Evolutionary conservation across 805 yeast species (phyloP).

Genomic region (Saccharomycopsis vini): DNA sequence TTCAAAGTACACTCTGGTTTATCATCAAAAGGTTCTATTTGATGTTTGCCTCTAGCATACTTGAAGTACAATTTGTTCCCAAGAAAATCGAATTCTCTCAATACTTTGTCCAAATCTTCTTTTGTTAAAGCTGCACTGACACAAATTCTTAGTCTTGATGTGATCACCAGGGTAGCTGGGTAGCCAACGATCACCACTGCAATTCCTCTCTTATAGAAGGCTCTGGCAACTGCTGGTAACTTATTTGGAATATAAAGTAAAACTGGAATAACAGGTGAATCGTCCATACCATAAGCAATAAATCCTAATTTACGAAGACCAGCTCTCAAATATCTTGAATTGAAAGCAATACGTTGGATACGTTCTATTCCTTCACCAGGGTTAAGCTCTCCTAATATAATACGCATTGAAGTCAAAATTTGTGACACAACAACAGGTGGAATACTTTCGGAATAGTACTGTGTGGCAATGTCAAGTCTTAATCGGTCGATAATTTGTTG

Average conservation of each 20-base stretch:
- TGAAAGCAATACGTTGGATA: constrained; percentile 87
- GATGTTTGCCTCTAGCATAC: constrained; percentile 12
- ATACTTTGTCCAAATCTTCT: constrained; percentile 79
- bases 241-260: constrained; percentile 84
- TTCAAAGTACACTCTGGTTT: constrained; percentile 16
- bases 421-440: constrained; percentile 91
- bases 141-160: constrained; percentile 88
- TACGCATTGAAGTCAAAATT: constrained; percentile 67
- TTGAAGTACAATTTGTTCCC: constrained; percentile 74
- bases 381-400: constrained; percentile 70
- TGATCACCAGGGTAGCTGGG: constrained; percentile 91
- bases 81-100: constrained; percentile 61
- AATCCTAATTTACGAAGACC: constrained; percentile 91
- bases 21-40: constrained; percentile 16
- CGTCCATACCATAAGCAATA: constrained; percentile 90
- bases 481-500: constrained; percentile 62
- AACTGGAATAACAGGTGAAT: constrained; percentile 91
- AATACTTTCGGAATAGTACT: constrained; percentile 72
- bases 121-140: constrained; percentile 87
- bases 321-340: constrained; percentile 83
- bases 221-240: constrained; percentile 86
- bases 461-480: constrained; percentile 63
- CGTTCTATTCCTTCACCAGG: constrained; percentile 94
- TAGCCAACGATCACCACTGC: constrained; percentile 97
- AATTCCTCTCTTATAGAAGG: constrained; percentile 66